A percentile compares a stretch with the other conserved stretches of the same genome.
Conservation (phyloP, 129 eudicot genomes). For the Oenanthe sinensis region DNA sequence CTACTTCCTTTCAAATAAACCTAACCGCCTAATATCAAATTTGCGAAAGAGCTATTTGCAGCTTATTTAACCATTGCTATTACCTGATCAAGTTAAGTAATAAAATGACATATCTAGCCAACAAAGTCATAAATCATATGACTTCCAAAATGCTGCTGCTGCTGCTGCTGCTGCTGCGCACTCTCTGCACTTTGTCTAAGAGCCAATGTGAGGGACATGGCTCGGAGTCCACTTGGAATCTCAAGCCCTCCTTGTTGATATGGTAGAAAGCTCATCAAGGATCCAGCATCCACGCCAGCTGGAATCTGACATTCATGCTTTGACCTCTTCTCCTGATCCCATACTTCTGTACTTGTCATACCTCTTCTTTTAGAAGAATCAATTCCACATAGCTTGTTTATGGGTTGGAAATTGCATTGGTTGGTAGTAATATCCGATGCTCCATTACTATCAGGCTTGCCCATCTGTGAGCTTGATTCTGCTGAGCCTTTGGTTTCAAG, state of each 20-base stretch:
- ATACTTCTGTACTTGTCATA: constrained; percentile 21
- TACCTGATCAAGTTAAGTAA: background rate
- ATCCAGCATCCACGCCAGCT: constrained; percentile 35
- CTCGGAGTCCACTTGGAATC: constrained; percentile 37
- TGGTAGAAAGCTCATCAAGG: constrained; percentile 38
- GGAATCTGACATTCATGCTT: constrained; percentile 36
- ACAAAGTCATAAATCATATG: constrained; percentile 64
- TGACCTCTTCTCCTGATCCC: constrained; percentile 53
- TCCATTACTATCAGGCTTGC: constrained; percentile 9
- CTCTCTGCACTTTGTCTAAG: constrained; percentile 63
- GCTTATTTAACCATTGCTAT: background rate
- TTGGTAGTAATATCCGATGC: constrained; percentile 17
- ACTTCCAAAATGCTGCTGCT: constrained; percentile 57
- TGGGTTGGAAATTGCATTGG: constrained; percentile 11
- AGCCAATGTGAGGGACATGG: constrained; percentile 66
- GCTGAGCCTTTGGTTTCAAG: constrained; percentile 58
- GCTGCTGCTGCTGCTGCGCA: constrained; percentile 38
- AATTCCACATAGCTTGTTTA: constrained; percentile 24
- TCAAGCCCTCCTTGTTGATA: constrained; percentile 44
- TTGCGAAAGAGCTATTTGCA: background rate
- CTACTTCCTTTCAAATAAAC: background rate
- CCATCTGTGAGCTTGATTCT: constrained; percentile 25
- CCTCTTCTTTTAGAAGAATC: constrained; percentile 15
- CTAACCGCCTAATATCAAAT: background rate
- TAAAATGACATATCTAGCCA: constrained; percentile 23